These are phyloP conservation scores for Lactifluus piperatus DNA, from an alignment of 768 basidiomycete genomes.

Conservation along the genomic window DNA sequence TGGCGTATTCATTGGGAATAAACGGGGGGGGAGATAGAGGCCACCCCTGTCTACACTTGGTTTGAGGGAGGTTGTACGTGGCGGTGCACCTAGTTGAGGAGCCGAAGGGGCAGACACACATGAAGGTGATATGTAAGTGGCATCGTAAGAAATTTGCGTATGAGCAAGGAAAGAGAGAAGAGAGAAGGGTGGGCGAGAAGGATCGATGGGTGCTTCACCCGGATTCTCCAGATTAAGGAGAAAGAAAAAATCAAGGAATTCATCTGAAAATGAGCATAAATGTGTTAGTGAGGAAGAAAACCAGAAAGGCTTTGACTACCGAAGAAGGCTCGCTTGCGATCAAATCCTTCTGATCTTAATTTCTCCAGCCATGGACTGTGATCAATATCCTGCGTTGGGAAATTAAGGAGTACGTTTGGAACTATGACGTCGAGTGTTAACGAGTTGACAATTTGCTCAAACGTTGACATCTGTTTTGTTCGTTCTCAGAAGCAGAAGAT, in stretches of 20 bases:
- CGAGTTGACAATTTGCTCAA: constrained; percentile 57
- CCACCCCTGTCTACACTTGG: constrained; percentile 6
- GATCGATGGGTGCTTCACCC: constrained; percentile 26
- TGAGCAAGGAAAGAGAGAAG: constrained; percentile 58
- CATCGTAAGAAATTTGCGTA: constrained; percentile 72
- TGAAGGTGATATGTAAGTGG: constrained; percentile 63
- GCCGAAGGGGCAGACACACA: constrained; percentile 26
- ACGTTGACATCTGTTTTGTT: constrained; percentile 36
- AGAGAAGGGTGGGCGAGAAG: constrained; percentile 25
- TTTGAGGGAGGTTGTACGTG: constrained; percentile 44
- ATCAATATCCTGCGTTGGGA: constrained; percentile 37
- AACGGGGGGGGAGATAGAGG: constrained; percentile 39
- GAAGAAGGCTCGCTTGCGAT: constrained; percentile 65
- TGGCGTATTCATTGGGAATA: constrained; percentile 77
- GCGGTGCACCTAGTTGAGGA: constrained; percentile 31
- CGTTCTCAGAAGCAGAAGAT: too few species aligned
- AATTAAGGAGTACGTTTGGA: constrained; percentile 54
- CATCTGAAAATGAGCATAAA: constrained; percentile 30
- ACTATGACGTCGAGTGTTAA: constrained; percentile 53
- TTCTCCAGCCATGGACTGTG: constrained; percentile 49
- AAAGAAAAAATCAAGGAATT: constrained; percentile 22
- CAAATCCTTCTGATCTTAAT: constrained; percentile 34
- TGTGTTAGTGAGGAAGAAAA: constrained; percentile 18
- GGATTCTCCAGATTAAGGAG: constrained; percentile 26
- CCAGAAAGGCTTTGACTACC: constrained; percentile 36